Base-by-base conservation (phyloP, 192 early-diverging fungal species). In the Umbelopsis vinacea region DNA sequence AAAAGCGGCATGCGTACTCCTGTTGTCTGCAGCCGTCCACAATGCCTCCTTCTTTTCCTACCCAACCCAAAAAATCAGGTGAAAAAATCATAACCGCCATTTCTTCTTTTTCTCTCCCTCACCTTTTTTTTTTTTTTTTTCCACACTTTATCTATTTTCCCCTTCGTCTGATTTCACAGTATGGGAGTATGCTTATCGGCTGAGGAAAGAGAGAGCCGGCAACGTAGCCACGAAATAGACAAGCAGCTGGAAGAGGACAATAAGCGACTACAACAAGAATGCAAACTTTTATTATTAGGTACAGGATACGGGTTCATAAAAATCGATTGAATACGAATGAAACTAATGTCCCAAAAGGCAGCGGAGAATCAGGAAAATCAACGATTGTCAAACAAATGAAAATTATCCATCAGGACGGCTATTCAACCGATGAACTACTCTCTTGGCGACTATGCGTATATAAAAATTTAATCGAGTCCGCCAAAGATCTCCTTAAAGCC, bases 351-450 rank as follows among this genome's bases (percentile, higher is more conserved):
- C 3, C 26, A 14, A 53, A 68, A 91, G 91, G 92, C 33, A 91
- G 89, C 67, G 95, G 94, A 63, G 95, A 96, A 80, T 95, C 94
- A 66, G 95, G 94, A 71, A 95, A 95, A 79, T 95, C 93, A 63
- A 96, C 95, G 50, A 95, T 96, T 70, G 92, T 96, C 6, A 96
- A 96, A 75, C 95, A 96, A 79, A 96, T 96, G 95, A 95, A 94
- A 81, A 94, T 96, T 78, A 95, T 96, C 72, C 93, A 96, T 81
- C 92, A 94, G 79, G 89, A 92, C 54, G 95, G 93, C 12, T 95
- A 95, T 79, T 92, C 92, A 12, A 82, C 80, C 72, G 91, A 93
- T 29, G 95, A 95, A 71, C 76, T 93, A 35, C 83, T 87, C 55
- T 77, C 88, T 46, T 93, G 89, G 80, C 86, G 87, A 33, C 80